These are phyloP conservation scores for Macrotyloma uniflorum DNA, from an alignment of 306 rosid genomes.

Conservation along the genomic window DNA sequence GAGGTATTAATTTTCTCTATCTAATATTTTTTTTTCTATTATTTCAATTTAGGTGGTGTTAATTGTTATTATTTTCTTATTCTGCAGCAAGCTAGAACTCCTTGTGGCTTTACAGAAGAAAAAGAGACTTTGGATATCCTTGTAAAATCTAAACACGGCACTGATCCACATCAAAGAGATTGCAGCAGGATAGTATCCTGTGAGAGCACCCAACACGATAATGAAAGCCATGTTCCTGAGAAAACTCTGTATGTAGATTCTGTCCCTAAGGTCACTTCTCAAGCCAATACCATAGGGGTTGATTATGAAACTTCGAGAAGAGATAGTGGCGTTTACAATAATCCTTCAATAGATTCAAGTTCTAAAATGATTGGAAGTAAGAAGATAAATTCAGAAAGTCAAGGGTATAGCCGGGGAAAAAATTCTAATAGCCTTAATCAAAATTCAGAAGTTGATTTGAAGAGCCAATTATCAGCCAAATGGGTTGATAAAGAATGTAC, in stretches of 20 bases:
- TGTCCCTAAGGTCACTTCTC: constrained; percentile 50
- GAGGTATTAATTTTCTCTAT: constrained; percentile 46
- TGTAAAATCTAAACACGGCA: constrained; percentile 46
- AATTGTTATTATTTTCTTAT: constrained; percentile 22
- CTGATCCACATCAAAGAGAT: constrained; percentile 43
- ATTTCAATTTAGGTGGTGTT: constrained; percentile 16
- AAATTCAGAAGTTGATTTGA: constrained; percentile 27
- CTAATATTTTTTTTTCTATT: constrained; percentile 6
- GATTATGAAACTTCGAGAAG: constrained; percentile 40
- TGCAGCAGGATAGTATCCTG: constrained; percentile 33
- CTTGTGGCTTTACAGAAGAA: constrained; percentile 35
- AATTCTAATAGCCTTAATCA: constrained; percentile 10
- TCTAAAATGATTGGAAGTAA: constrained; percentile 33
- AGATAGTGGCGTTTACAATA: constrained; percentile 39
- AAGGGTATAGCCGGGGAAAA: neutral
- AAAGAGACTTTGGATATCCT: constrained; percentile 40
- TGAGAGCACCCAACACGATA: constrained; percentile 41
- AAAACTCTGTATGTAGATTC: constrained; percentile 83
- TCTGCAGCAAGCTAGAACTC: constrained; percentile 51
- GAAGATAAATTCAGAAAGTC: constrained; percentile 42
- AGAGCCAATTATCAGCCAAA: constrained; percentile 32
- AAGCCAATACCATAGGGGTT: constrained; percentile 35
- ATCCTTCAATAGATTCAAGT: constrained; percentile 31
- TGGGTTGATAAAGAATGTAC: constrained; percentile 30
- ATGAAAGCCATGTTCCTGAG: constrained; percentile 61